Percentiles rank a stretch among this genome's conserved stretches.
These are phyloP conservation scores for Saccharomycopsis guyanensis DNA, from an alignment of 805 yeast genomes.

Conservation along the genomic window DNA sequence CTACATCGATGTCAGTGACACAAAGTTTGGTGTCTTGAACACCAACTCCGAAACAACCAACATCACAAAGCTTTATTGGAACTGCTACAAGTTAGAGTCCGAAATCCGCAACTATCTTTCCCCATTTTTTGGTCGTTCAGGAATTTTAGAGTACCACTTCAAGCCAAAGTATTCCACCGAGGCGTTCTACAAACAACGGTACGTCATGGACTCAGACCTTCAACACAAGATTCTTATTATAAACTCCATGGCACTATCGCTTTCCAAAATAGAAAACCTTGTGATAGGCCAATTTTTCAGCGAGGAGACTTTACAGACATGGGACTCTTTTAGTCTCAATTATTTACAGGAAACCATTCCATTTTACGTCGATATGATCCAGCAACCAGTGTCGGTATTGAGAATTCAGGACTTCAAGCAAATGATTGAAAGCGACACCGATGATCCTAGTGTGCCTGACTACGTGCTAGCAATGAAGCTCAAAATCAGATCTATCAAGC, in stretches of 20 bases:
- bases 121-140: conserved; percentile 2
- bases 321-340: background rate
- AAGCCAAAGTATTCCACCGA: background rate
- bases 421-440: background rate
- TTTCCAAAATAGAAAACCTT: background rate
- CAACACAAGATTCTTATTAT: background rate
- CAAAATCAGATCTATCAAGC: background rate
- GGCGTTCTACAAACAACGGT: conserved; percentile 1
- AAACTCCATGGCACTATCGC: background rate
- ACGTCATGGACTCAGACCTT: background rate
- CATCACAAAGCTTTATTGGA: background rate
- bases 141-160: background rate
- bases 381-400: background rate
- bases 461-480: background rate
- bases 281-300: background rate
- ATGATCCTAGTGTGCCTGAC: background rate
- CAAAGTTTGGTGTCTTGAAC: background rate
- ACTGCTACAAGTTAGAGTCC: conserved; percentile 3
- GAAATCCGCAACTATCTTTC: background rate
- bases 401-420: background rate
- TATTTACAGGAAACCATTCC: background rate
- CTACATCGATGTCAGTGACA: conserved; percentile 3
- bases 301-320: background rate
- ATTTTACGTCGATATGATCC: background rate
- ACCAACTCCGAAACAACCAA: background rate